Percentiles rank a stretch among this genome's conserved stretches.
Conservation (phyloP, 2,329 filamentous ascomycete species). For the Lachnellula arida region DNA sequence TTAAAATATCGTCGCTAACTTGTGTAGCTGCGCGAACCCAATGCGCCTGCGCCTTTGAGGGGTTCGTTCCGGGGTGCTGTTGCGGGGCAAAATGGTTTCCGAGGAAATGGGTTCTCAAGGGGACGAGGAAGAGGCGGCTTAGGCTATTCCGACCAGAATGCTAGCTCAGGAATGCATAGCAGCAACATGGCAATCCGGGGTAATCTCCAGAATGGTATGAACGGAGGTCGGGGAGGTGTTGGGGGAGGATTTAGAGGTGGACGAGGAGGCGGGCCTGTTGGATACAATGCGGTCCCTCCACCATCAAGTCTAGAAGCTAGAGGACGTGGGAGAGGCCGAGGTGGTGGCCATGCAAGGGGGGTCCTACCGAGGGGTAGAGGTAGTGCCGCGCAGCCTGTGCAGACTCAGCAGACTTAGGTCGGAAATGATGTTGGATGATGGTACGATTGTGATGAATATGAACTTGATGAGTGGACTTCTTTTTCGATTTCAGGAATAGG, state of each 20-base stretch:
- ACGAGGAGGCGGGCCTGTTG: constrained; percentile 20
- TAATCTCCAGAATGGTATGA: constrained; percentile 8
- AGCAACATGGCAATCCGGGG: constrained; percentile 21
- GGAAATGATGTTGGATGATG: neutral
- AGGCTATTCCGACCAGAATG: constrained; percentile 20
- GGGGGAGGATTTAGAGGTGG: constrained; percentile 20
- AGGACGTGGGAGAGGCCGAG: constrained; percentile 33
- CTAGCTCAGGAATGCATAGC: constrained; percentile 23
- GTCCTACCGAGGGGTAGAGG: constrained; percentile 22
- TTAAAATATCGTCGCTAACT: neutral
- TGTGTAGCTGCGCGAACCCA: constrained; percentile 46
- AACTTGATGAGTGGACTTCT: neutral
- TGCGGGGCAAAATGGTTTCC: constrained; percentile 41
- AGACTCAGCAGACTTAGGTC: constrained; percentile 6
- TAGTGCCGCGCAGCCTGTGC: constrained; percentile 2
- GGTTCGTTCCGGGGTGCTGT: constrained; percentile 55
- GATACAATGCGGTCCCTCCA: constrained; percentile 56
- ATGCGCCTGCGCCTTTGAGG: constrained; percentile 49
- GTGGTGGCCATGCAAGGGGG: constrained; percentile 29
- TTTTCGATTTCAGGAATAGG: neutral
- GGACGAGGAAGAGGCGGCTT: constrained; percentile 33
- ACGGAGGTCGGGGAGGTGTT: constrained; percentile 13
- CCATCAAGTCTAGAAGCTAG: constrained; percentile 50
- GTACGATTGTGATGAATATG: neutral
- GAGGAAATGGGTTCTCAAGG: constrained; percentile 37